phyloP scores from a whole-genome alignment of 768 basidiomycete genomes.

The Sarcodon aspratus region DNA sequence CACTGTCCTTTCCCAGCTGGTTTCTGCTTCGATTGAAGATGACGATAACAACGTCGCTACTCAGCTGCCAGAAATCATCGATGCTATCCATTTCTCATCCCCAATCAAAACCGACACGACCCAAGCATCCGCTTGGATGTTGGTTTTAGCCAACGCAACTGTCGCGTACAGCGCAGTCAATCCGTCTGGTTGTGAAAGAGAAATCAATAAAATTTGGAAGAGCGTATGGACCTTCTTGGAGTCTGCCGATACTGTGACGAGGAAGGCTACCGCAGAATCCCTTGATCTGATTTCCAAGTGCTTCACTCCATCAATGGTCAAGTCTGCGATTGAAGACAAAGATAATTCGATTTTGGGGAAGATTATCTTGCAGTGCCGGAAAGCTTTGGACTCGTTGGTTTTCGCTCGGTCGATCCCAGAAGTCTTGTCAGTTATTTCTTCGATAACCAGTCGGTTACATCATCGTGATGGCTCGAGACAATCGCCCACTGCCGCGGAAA shows the following conservation, averaged over 20 bases:
- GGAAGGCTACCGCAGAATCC: conserved; percentile 53
- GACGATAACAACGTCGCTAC: conserved; percentile 38
- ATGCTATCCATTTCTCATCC: conserved; percentile 54
- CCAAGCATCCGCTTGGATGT: conserved; percentile 69
- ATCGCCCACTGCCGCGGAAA: conserved; percentile 52
- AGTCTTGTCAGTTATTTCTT: conserved; percentile 59
- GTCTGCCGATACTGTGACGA: conserved; percentile 44
- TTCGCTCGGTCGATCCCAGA: conserved; percentile 74
- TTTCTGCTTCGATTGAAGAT: conserved; percentile 35
- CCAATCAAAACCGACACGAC: conserved; percentile 60
- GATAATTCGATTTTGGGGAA: conserved; percentile 45
- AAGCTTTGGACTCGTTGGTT: conserved; percentile 60
- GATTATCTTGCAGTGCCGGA: conserved; percentile 51
- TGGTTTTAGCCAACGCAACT: conserved; percentile 64
- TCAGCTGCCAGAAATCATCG: conserved; percentile 50
- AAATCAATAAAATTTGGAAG: conserved; percentile 63
- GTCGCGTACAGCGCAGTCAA: conserved; percentile 47
- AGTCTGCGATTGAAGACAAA: conserved; percentile 28
- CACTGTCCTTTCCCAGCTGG: conserved; percentile 74
- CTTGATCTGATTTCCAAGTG: conserved; percentile 58
- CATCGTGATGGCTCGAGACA: conserved; percentile 29
- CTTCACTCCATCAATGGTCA: conserved; percentile 54
- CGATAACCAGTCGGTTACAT: conserved; percentile 54
- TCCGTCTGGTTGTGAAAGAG: conserved; percentile 34
- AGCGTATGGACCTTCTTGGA: conserved; percentile 71